phyloP scores from a whole-genome alignment of 2,329 filamentous ascomycete species.

The Colletotrichum gigasporum region DNA sequence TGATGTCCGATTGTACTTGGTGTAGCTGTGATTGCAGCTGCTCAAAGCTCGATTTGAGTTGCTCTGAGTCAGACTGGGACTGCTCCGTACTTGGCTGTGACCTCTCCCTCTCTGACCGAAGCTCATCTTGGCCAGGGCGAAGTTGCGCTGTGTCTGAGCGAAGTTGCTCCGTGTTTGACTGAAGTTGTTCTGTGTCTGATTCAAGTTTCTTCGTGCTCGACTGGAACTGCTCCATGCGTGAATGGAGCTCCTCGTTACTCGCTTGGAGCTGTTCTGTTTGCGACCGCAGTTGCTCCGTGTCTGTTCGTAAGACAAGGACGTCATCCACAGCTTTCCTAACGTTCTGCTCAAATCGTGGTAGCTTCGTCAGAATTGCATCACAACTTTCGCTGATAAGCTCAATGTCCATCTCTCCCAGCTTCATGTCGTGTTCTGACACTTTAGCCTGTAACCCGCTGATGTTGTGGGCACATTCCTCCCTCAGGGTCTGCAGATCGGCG shows the following conservation, averaged over 20 bases:
- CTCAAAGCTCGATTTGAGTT: background rate
- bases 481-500: background rate
- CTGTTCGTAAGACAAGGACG: background rate
- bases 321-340: background rate
- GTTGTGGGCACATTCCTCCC: background rate
- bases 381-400: constrained; percentile 16
- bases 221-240: background rate
- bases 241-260: background rate
- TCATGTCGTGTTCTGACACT: background rate
- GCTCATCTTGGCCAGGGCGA: background rate
- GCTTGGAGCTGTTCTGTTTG: background rate
- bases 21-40: background rate
- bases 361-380: background rate
- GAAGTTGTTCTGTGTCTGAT: background rate
- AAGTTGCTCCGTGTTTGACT: background rate
- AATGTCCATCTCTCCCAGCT: constrained; percentile 25
- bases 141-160: background rate
- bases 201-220: background rate
- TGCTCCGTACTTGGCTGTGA: background rate
- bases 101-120: background rate
- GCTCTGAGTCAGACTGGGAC: background rate
- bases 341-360: constrained; percentile 14
- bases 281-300: background rate
- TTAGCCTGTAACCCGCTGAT: background rate
- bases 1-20: background rate